Percentiles rank a stretch among this genome's conserved stretches.
These are phyloP conservation scores for Hevea brasiliensis DNA, from an alignment of 345 rosid genomes.

Conservation along the genomic window DNA sequence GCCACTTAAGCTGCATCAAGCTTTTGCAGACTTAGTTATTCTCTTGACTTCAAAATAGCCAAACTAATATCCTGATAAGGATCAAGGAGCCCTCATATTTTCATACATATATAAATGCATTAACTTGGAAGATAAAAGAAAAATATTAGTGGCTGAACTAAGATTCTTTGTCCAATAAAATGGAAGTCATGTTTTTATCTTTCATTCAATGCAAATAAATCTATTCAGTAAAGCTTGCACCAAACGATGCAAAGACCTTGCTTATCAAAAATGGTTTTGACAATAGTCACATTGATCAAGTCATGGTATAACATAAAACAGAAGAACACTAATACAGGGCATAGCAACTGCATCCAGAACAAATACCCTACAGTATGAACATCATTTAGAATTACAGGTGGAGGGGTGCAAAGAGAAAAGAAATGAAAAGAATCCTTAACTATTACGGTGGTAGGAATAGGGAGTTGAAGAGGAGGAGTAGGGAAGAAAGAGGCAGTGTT, in stretches of 20 bases:
- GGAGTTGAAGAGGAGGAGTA: slow-evolving; percentile 77
- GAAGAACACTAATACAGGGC: background rate
- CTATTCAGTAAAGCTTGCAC: background rate
- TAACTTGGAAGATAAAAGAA: background rate
- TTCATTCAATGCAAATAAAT: background rate
- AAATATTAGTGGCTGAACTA: background rate
- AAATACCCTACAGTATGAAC: slow-evolving; percentile 14
- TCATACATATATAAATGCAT: background rate
- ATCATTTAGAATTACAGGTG: slow-evolving; percentile 34
- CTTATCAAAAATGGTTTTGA: background rate
- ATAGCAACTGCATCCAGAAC: background rate
- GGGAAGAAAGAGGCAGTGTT: slow-evolving; percentile 87
- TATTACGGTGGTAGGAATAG: slow-evolving; percentile 47
- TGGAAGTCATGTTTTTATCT: background rate
- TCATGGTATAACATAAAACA: background rate
- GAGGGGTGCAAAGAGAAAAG: slow-evolving; percentile 28
- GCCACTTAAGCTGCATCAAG: background rate
- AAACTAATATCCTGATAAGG: background rate
- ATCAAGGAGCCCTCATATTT: background rate
- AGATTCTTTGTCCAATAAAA: background rate
- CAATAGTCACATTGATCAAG: background rate
- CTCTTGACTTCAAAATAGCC: background rate
- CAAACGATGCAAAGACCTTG: background rate
- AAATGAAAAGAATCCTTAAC: slow-evolving; percentile 36
- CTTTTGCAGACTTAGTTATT: background rate